Base-by-base conservation (phyloP, 148 eudicot species). In the Fagopyrum homotropicum region DNA sequence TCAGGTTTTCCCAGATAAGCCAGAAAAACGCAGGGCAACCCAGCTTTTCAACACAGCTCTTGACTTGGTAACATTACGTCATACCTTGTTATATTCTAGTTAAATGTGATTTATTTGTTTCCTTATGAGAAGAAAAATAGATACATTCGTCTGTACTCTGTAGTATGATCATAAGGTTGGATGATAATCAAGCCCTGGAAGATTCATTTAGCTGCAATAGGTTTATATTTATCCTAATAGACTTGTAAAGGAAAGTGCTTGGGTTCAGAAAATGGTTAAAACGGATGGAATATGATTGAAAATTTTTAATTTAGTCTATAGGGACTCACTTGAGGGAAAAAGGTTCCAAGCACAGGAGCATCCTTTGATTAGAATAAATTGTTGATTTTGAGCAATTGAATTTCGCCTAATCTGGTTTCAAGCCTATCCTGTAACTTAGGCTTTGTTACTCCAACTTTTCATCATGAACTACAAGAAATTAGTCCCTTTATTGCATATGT, bases 1-100 rank as follows among this genome's bases (percentile, higher is more conserved):
- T 49, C 74, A 74, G 76, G 76, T 74, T 52, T 74, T 74, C 64
- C 76, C 83, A 90, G 98, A 94, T 79, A 92, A 88, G 82, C 98
- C 98, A 70, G 98, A 94, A 81, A 92, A 87, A 83, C 96, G 98
- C 77, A 87, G 98, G 91, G 98, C 98, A 73, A 77, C 90, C 7
- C 82, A 94, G 73, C 81, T 94, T 79, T 94, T 91, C 79, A 88
- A 82, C 83, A 76, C 96, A 74, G 96, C 98, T 77, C 71, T 94
- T 81, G 97, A 94, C 83, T 81, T 86, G 91, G 97, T 91, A 82
- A 82, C 46, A 47, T 48, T 22, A 77, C 60, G 47, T 17, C 75
- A 63, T 63, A 15, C 19, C 26, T 61, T 15, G 19, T 35, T 66
- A 15, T 66, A 66, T 63, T 72, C 8, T 15, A 73, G 6, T 35